Evolutionary conservation across 805 yeast genomes (phyloP), one percentile per base, ranked within the genome.

Genomic region (Teunomyces pallodes): DNA sequence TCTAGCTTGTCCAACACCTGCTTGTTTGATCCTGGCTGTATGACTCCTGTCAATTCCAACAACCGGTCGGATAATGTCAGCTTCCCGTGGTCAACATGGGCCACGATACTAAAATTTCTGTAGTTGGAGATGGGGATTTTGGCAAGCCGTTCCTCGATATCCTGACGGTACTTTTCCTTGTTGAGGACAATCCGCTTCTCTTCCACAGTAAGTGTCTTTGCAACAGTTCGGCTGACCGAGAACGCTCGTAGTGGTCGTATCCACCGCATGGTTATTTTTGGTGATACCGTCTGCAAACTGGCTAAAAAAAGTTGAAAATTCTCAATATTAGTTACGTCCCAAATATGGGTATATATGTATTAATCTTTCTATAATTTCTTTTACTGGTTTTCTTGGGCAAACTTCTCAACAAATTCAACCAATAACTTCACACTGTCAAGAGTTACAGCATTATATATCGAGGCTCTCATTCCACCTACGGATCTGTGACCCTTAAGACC

Each of bases 401-500:
- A 90, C 42, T 79, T 75, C 16, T 74, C 67, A 39, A 87, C 67
- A 57, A 79, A 89, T 16, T 74, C 69, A 32, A 76, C 82, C 55
- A 90, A 72, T 48, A 72, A 57, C 52, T 81, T 70, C 27, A 82
- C 84, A 58, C 88, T 81, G 17, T 77, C 75, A 42, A 81, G 70
- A 4, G 83, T 66, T 45, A 94, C 87, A 12, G 98, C 97, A 61
- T 94, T 92, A 68, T 92, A 91, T 46, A 90, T 73, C 10, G 97
- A 90, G 12, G 95, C 91, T 68, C 99, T 84, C 69, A 94, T 86
- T 28, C 99, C 99, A 45, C 98, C 98, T 39, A 92, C 98, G 3
- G 96, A 89, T 66, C 98, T 82, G 69, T 92, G 98, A 36, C 99
- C 98, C 70, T 90, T 88, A 60, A 92, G 77, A 5, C 97, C 98